Base-by-base conservation (phyloP, 164 flowering plant species). In the Nymphaea colorata region DNA sequence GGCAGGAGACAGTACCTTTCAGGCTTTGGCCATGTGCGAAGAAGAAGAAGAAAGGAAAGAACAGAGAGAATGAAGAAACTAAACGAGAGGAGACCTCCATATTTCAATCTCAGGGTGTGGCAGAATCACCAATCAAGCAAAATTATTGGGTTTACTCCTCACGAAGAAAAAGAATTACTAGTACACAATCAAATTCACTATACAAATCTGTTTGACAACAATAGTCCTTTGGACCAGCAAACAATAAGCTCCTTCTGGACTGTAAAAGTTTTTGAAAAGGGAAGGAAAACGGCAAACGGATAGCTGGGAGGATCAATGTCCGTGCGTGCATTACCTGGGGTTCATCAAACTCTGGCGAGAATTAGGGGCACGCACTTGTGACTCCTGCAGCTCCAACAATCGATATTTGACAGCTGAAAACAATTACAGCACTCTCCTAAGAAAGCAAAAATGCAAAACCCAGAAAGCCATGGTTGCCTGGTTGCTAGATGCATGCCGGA, bases 141-240 rank as follows among this genome's bases (percentile, higher is more conserved):
- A 64, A 10, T n/a, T 61, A n/a, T 8, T 66, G 36, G 62, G 42
- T 12, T 41, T 25, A 25, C n/a, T 70, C 64, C 44, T 65, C 60
- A 66, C 43, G 69, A 68, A 69, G 65, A 69, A 68, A 72, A 73
- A 66, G 72, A 73, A 73, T 69, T 66, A 69, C 43, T 65, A 66
- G 69, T 69, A 73, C 73, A 63, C 53, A 62, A 69, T 45, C 68
- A 73, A 73, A 65, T 61, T 64, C 75, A 44, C 72, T 73, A 66
- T 73, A 73, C 76, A 73, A 69, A 5, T 68, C 65, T 68, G 57
- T 4, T 63, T 67, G 47, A 41, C 68, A 25, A 17, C 61, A 42
- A 53, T 44, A 61, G 61, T 55, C 72, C 72, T 66, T 73, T 69
- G 67, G 76, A 64, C 67, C 76, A 73, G 66, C 60, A 65, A 66